Evolutionary conservation across 345 rosid species (phyloP), one percentile per base, ranked within the genome.

Genomic region (Citrus inodora): DNA sequence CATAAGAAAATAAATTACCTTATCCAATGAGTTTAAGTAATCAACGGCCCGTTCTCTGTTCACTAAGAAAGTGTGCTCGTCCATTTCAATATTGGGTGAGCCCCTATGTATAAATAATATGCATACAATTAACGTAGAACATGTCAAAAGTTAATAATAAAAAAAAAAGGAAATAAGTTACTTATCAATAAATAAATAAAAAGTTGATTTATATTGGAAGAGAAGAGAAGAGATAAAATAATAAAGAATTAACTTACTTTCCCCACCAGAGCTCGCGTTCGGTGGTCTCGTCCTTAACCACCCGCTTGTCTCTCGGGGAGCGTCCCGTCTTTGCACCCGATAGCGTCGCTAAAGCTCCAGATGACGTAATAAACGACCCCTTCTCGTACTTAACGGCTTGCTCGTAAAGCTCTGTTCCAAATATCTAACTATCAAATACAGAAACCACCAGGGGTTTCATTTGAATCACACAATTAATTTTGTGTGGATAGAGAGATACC

Each of bases 11-110:
- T 21, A 32, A 28, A 79, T 51, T 77, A 90, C 99, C 97, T 94
- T 96, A 70, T 96, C 98, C 85, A 96, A 85, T 46, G 97, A 94
- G 81, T 96, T 96, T 84, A 96, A 84, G 87, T 96, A 96, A 84
- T 96, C 99, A 77, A 94, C 98, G 35, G 99, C 99, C 80, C 99
- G 86, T 79, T 96, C 99, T 73, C 99, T 86, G 86, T 96, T 96
- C 35, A 92, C 96, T 88, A 96, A 37, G 90, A 96, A 96, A 2
- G 97, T 92, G 5, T 94, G 89, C 86, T 91, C 99, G 82, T 94
- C 98, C 97, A 94, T 96, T 83, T 94, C 98, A 24, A 96, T 94
- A 88, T 96, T 96, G 10, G 99, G 98, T 60, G 99, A 96, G 46
- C 98, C 98, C 85, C 99, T 94, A 82, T 35, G 21, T 21, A 17